Evolutionary conservation across 2,329 filamentous ascomycete genomes (phyloP).

Genomic region (Colletotrichum sp.): DNA sequence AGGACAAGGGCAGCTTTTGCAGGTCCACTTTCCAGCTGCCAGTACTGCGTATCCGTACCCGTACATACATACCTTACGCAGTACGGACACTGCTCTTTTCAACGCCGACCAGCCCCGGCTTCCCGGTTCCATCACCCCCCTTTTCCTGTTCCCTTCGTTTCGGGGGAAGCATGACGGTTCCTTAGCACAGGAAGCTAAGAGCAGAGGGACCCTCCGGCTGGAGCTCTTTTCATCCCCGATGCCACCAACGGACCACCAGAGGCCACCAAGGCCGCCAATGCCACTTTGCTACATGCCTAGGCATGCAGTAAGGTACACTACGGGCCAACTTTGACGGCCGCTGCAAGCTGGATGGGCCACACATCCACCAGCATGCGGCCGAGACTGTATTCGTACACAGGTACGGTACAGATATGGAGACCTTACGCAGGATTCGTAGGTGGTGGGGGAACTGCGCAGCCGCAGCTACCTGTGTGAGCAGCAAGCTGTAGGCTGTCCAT

Average conservation of each 20-base stretch:
- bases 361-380: not conserved
- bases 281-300: not conserved
- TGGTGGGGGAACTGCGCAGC: not conserved
- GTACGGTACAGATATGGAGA: not conserved
- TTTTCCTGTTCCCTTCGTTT: constrained; percentile 16
- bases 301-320: not conserved
- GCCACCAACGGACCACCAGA: not conserved
- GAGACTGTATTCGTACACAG: not conserved
- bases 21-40: not conserved
- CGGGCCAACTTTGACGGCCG: constrained; percentile 4
- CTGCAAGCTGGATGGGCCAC: not conserved
- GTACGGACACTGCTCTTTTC: not conserved
- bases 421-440: not conserved
- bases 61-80: too few relatives aligned
- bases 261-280: constrained; percentile 8
- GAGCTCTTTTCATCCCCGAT: constrained; percentile 14
- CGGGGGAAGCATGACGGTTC: constrained; percentile 19
- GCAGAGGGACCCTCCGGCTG: constrained; percentile 13
- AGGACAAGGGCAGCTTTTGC: not conserved
- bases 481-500: not conserved
- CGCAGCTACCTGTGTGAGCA: not conserved
- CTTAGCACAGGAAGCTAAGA: constrained; percentile 12
- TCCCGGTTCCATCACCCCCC: constrained; percentile 14
- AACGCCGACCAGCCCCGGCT: constrained; percentile 8
- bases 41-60: not conserved